Evolutionary conservation across 2,329 filamentous ascomycete genomes (phyloP), one percentile per base, ranked within the genome.

Genomic region (Trichoderma sp.): DNA sequence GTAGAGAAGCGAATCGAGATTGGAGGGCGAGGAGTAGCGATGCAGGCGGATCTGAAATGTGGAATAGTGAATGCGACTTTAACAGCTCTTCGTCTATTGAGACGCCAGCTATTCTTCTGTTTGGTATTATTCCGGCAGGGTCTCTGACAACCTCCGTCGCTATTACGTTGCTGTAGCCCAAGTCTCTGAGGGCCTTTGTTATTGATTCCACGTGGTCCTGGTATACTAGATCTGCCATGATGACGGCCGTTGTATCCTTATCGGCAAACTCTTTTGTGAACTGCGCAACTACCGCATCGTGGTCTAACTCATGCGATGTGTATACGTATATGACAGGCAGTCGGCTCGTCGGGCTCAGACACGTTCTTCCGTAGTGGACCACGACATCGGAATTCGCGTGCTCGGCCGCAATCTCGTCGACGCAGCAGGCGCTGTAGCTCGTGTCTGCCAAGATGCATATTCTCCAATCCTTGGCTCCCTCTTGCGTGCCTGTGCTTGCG

Each of bases 331-430:
- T 88, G 26, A 97, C 94, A 0, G 95, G 94, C 64, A 98, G 81
- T 67, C 94, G 85, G 13, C 92, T 91, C 0, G 95, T 97, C 0
- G 95, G 95, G 8, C 94, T 97, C 28, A 99, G 84, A 76, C 96
- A 99, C 0, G 95, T 91, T 64, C 96, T 86, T 3, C 96, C 96
- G 75, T 98, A 99, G 78, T 99, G 96, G 16, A 99, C 90, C 1
- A 98, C 92, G 0, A 94, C 92, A 71, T 98, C 91, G 7, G 96
- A 94, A 75, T 93, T 87, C 18, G 93, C 91, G 78, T 99, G 96
- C 78, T 99, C 94, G 2, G 96, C 96, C 0, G 96, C 96, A 51
- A 98, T 90, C 81, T 99, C 96, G 76, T 99, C 96, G 21, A 98
- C 94, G 76, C 96, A 99, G 81, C 96, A 99, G 0, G 95, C 91